phyloP scores from a whole-genome alignment of 768 basidiomycete species.

The Auricularia sp. region DNA sequence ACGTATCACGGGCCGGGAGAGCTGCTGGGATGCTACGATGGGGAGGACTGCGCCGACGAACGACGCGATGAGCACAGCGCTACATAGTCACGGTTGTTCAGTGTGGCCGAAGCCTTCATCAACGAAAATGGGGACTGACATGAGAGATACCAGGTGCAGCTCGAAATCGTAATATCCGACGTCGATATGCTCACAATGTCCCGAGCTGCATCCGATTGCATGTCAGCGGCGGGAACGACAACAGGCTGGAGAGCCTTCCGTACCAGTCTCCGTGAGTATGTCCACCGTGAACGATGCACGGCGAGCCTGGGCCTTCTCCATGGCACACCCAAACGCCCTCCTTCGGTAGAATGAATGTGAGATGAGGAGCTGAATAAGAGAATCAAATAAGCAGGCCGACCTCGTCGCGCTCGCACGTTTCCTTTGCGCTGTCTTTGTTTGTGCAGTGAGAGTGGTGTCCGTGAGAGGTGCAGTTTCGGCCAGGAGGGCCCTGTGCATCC shows the following conservation, averaged over 20 bases:
- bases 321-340: too few relatives aligned
- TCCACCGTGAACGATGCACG: not conserved
- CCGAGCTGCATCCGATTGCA: not conserved
- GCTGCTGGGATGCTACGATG: not conserved
- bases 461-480: too few relatives aligned
- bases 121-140: not conserved
- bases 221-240: not conserved
- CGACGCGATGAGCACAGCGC: not conserved
- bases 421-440: too few relatives aligned
- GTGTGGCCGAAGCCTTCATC: not conserved
- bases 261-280: not conserved
- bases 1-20: not conserved
- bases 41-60: not conserved
- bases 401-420: too few relatives aligned
- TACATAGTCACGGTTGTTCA: too few relatives aligned
- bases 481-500: too few relatives aligned
- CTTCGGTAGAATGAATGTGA: too few relatives aligned
- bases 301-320: too few relatives aligned
- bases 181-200: not conserved
- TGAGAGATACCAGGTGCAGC: not conserved
- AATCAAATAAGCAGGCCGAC: too few relatives aligned
- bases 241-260: too few relatives aligned
- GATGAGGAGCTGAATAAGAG: too few relatives aligned
- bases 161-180: not conserved
- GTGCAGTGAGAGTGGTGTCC: too few relatives aligned